Evolutionary conservation across 805 yeast genomes (phyloP).

Genomic region (Priceomyces carsonii): DNA sequence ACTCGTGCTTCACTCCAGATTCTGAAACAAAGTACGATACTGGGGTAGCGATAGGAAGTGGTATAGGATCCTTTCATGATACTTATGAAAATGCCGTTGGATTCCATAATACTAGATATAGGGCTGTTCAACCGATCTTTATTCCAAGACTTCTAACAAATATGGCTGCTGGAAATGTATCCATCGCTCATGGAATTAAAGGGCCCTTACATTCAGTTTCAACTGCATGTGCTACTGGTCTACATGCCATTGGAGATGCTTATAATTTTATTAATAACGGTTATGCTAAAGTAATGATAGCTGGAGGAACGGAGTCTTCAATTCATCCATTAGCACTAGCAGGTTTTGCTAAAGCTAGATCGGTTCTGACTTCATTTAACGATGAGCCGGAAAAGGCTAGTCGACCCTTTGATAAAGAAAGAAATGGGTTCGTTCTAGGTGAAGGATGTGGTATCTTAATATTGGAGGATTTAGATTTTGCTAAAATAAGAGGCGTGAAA

Average conservation of each 20-base stretch:
- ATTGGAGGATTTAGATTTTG: constrained; percentile 78
- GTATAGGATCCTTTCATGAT: constrained; percentile 86
- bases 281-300: constrained; percentile 82
- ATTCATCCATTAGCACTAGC: constrained; percentile 84
- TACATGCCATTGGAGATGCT: constrained; percentile 93
- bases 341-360: constrained; percentile 88
- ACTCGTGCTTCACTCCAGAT: constrained; percentile 56
- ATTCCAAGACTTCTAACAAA: constrained; percentile 82
- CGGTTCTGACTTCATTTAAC: constrained; percentile 64
- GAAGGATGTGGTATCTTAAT: constrained; percentile 90
- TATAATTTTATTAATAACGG: constrained; percentile 74
- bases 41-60: constrained; percentile 91
- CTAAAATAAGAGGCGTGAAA: constrained; percentile 53
- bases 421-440: constrained; percentile 89
- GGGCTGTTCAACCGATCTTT: constrained; percentile 79
- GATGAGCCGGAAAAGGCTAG: constrained; percentile 68
- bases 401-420: constrained; percentile 77
- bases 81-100: constrained; percentile 61
- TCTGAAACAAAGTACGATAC: constrained; percentile 31
- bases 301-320: constrained; percentile 92
- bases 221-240: constrained; percentile 97
- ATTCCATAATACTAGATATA: constrained; percentile 49
- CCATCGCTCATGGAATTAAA: constrained; percentile 70
- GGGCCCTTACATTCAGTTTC: constrained; percentile 90
- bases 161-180: constrained; percentile 93